phyloP scores from a whole-genome alignment of 192 early-diverging fungal species.

The Entomortierella parvispora region DNA sequence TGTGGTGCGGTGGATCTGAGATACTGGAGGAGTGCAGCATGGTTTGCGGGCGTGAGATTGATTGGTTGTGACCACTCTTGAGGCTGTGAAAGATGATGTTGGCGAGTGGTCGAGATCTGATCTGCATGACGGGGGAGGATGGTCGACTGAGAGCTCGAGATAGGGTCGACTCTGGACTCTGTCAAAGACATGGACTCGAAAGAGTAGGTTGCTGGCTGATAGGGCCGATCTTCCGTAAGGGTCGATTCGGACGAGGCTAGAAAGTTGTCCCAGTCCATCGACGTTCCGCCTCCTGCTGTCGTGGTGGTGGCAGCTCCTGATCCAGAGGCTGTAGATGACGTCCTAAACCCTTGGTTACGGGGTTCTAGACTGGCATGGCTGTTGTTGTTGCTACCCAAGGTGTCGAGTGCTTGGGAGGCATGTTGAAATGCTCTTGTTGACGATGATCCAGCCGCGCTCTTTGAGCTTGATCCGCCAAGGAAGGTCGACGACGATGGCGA shows the following conservation, averaged over 20 bases:
- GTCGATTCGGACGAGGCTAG: slow-evolving; percentile 38
- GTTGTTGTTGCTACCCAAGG: slow-evolving; percentile 9
- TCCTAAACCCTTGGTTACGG: background rate
- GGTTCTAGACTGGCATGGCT: background rate
- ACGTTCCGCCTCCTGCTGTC: slow-evolving; percentile 9
- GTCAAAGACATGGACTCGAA: background rate
- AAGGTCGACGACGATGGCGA: background rate
- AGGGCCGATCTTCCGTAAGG: slow-evolving; percentile 19
- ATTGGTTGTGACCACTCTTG: slow-evolving; percentile 8
- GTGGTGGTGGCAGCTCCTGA: background rate
- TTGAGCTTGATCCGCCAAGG: background rate
- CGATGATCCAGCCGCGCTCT: slow-evolving; percentile 5
- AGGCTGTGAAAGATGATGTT: slow-evolving; percentile 27
- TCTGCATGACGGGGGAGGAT: background rate
- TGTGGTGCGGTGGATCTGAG: slow-evolving; percentile 26
- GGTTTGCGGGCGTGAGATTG: slow-evolving; percentile 46
- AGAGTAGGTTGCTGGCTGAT: slow-evolving; percentile 22
- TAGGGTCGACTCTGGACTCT: background rate
- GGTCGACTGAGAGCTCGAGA: background rate
- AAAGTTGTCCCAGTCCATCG: slow-evolving; percentile 46
- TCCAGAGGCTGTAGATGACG: slow-evolving; percentile 5
- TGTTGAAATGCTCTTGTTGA: slow-evolving; percentile 36
- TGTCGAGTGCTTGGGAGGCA: slow-evolving; percentile 27
- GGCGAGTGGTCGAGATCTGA: slow-evolving; percentile 6
- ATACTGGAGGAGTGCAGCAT: slow-evolving; percentile 45